Base-by-base conservation (phyloP, 139 green algal genomes). In the Picochlorum sp. region DNA sequence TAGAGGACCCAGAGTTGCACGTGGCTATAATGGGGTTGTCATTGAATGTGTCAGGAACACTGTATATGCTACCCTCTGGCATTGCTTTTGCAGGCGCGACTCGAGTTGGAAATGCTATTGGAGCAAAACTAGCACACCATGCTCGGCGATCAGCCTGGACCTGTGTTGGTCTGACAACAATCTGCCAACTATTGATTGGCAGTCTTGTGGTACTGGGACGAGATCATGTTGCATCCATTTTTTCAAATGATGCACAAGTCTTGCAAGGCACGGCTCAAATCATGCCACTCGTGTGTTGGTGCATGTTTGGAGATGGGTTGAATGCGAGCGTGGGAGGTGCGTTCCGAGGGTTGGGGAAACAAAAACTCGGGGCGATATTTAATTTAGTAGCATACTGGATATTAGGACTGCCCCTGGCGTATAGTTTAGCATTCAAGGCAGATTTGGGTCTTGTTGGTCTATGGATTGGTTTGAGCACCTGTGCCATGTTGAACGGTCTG, bases 21-120 rank as follows among this genome's bases (percentile, higher is more conserved):
- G 83, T 94, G 61, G 77, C 71, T 13, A 84, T 86, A 70, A 90
- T 92, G 81, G 85, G 85, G 15, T 79, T 89, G 32, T 80, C 75
- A 20, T 80, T 90, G 73, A 86, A 89, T 58, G 62, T 89, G 4
- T 76, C 82, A 14, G 75, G 76, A 6, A 62, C 88, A 8, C 79
- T 79, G 64, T 90, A 87, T 71, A 87, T 88, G 64, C 69, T 85
- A 4, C 45, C 63, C 0, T 23, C 49, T 14, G 72, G 72, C 4
- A 24, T 78, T 4, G 38, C 26, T 51, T 45, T n/a, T 16, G 72
- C 72, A 24, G 41, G 28, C n/a, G 38, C 51, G 1, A 60, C 71
- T 16, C 49, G 73, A n/a, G 69, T 80, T 18, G 58, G 63, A 49
- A 80, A 78, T 21, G 69, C 73, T 1, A 51, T 80, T 41, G 73